Percentiles rank a stretch among this genome's conserved stretches.
Conservation (phyloP, 257 asterid species). For the Forsythia viridissima region DNA sequence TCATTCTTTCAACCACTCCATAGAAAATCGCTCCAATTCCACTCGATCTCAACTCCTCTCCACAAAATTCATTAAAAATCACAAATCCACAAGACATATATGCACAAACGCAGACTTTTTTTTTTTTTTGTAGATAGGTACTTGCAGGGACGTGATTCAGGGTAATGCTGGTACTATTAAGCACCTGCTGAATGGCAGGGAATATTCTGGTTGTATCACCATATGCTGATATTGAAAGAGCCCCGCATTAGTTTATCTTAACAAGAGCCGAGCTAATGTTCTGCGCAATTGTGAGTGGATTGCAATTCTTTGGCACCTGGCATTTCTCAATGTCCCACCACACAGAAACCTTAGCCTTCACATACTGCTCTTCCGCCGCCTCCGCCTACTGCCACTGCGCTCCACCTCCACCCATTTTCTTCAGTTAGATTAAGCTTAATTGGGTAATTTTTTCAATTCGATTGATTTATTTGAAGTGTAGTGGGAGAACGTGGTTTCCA, state of each 20-base stretch:
- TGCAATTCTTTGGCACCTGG: conserved; percentile 69
- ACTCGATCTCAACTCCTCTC: conserved; percentile 8
- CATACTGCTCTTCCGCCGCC: conserved; percentile 74
- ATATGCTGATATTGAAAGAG: conserved; percentile 83
- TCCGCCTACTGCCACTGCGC: conserved; percentile 41
- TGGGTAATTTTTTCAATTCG: neutral
- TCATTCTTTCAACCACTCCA: neutral
- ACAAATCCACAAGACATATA: neutral
- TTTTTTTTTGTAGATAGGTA: conserved; percentile 15
- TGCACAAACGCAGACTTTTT: neutral
- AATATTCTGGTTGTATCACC: conserved; percentile 77
- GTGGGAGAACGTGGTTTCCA: neutral
- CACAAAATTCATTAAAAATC: neutral
- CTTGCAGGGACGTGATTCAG: conserved; percentile 95
- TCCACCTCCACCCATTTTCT: conserved; percentile 47
- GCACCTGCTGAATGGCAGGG: conserved; percentile 63
- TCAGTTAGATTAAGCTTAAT: conserved; percentile 20
- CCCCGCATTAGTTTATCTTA: conserved; percentile 75
- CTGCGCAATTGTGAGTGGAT: conserved; percentile 81
- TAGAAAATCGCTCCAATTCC: neutral
- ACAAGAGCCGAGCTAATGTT: conserved; percentile 83
- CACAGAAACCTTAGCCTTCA: conserved; percentile 72
- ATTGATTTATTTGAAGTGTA: neutral
- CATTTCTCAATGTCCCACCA: conserved; percentile 99
- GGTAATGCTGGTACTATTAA: conserved; percentile 80